phyloP scores from a whole-genome alignment of 129 eudicot genomes.

The Logfia minima region DNA sequence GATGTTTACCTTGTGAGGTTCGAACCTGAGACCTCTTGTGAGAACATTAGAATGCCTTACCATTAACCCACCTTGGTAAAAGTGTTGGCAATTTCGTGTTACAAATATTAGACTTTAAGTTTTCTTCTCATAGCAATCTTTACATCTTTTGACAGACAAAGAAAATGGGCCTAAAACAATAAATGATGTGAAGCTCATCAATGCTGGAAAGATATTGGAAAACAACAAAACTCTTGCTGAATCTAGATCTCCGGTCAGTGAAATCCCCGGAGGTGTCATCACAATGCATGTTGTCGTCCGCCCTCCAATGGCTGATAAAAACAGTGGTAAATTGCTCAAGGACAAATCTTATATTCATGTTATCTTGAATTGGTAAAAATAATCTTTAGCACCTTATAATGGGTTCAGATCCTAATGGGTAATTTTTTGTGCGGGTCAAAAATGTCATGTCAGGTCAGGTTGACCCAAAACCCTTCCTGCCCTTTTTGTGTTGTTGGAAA shows the following conservation, averaged over 20 bases:
- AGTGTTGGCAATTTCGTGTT: not conserved
- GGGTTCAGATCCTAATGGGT: not conserved
- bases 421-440: not conserved
- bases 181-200: slow-evolving; percentile 61
- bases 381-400: not conserved
- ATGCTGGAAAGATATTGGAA: slow-evolving; percentile 66
- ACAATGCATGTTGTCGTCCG: slow-evolving; percentile 66
- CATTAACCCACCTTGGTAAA: not conserved
- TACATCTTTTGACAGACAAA: slow-evolving; percentile 9
- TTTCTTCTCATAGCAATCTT: slow-evolving; percentile 3
- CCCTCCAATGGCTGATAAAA: slow-evolving; percentile 54
- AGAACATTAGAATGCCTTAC: not conserved
- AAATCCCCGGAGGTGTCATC: slow-evolving; percentile 59
- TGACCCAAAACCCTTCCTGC: not conserved
- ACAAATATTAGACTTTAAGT: not conserved
- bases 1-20: no score
- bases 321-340: slow-evolving; percentile 38
- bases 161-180: slow-evolving; percentile 39
- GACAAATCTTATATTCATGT: not conserved
- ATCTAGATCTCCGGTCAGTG: slow-evolving; percentile 53
- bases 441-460: not conserved
- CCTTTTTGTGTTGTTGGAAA: not conserved
- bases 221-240: slow-evolving; percentile 58
- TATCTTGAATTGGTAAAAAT: not conserved
- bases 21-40: no score